Percentiles rank a stretch among this genome's conserved stretches.
phyloP scores from a whole-genome alignment of 805 yeast species.

The Pichia scutulata region DNA sequence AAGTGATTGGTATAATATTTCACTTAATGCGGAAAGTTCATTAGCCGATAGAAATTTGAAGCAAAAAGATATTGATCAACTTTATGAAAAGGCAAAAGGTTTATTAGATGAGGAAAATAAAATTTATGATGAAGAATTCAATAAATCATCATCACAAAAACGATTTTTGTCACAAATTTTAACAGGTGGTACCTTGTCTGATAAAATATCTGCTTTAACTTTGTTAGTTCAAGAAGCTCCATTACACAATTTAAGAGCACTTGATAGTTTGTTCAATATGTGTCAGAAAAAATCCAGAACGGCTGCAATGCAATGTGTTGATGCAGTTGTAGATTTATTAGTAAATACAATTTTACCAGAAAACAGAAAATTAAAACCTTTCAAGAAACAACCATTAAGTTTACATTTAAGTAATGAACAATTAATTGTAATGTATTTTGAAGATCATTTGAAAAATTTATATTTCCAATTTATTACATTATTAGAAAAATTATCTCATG shows the following conservation, averaged over 20 bases:
- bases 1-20: conserved; percentile 70
- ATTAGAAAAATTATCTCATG: conserved; percentile 78
- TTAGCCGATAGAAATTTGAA: conserved; percentile 32
- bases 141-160: conserved; percentile 70
- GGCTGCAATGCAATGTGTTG: conserved; percentile 84
- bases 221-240: conserved; percentile 93
- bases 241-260: conserved; percentile 73
- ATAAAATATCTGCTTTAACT: conserved; percentile 92
- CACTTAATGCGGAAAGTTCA: conserved; percentile 27
- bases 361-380: conserved; percentile 71
- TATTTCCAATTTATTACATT: conserved; percentile 71
- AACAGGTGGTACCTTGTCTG: conserved; percentile 87
- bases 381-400: conserved; percentile 64
- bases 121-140: conserved; percentile 62
- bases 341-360: conserved; percentile 80
- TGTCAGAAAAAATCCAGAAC: conserved; percentile 91
- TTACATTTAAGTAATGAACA: conserved; percentile 41
- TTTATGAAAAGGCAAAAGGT: conserved; percentile 58
- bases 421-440: conserved; percentile 74
- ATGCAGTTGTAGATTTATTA: conserved; percentile 83
- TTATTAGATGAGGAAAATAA: conserved; percentile 65
- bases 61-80: conserved; percentile 49
- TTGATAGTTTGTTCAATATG: conserved; percentile 68
- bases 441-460: conserved; percentile 74
- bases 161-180: conserved; percentile 85